Base-by-base conservation (phyloP, 192 early-diverging fungal species). In the Entomortierella beljakovae region DNA sequence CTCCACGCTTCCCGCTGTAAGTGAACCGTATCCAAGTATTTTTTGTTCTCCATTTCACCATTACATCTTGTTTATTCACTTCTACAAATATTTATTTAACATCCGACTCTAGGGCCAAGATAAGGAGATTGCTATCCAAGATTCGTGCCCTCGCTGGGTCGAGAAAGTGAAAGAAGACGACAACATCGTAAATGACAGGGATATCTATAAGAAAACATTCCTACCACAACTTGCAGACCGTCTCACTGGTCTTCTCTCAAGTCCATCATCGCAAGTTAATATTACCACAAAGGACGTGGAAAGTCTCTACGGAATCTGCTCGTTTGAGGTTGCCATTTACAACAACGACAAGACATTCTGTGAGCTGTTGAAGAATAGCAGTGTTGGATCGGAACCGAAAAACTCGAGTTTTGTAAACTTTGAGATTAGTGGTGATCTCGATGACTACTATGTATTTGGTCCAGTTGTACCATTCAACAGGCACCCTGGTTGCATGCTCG, bases 381-480 rank as follows among this genome's bases (percentile, higher is more conserved):
- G 6, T 20, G 15, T 43, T 5, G 25, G 3, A 6, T n/a, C 3
- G 26, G 25, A 22, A 23, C 2, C 35, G 16, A 0, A 6, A 64
- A 61, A 16, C n/a, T 28, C 43, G 3, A 50, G 33, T 6, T 70
- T 79, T 29, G 1, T 60, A 62, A 63, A 64, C 0, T 29, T 79
- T 2, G 75, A 79, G 62, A 65, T 70, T n/a, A 28, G 25, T 23
- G 49, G 38, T 11, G 75, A 79, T 40, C 34, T 79, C 23, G 49
- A 55, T 23, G 68, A 79, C 20, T 79, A 65, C 49, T 79, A 79
- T 54, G 54, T 35, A 25, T 33, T 31, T 55, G 75, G 75, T 9
- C 75, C 75, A 1, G 75, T 66, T 1, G 51, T 70, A 6, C 75
- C 75, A 1, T 79, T 79, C 42, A 79, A 79, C 37, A 61, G 52